Base-by-base conservation (phyloP, 2,329 filamentous ascomycete genomes). In the Raffaelea deltoideospora region DNA sequence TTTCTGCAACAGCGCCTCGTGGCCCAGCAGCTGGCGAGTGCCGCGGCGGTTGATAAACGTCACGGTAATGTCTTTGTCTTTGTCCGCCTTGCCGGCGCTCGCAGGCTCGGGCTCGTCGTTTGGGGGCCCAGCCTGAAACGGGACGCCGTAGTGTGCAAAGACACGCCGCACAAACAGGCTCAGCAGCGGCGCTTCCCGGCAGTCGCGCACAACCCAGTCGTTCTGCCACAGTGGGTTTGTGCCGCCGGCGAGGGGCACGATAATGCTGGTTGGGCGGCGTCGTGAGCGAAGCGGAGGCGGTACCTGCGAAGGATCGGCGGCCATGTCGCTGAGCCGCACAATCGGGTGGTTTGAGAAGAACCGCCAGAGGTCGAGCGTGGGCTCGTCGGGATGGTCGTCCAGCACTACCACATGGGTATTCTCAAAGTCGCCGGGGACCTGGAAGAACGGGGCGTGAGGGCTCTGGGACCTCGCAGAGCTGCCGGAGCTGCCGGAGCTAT, bases 171-270 rank as follows among this genome's bases (percentile, higher is more conserved):
- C 47, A 33, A 60, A 59, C 2, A 51, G 50, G n/a, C 39, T 22
- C 13, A 59, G 43, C 9, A 56, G 45, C 13, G 48, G 42, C 1
- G 53, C 51, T 9, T 49, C 39, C 8, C 32, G 15, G 41, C 58
- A 63, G 28, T 48, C 39, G 14, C 48, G 45, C 10, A 49, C 40
- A 5, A 49, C 46, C 52, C 54, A 60, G 41, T 62, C 56, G 15
- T 53, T 56, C 38, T 58, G 51, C 60, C 60, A 64, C 15, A 61
- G 47, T 3, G 60, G 58, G 41, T 59, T 63, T 45, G 52, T 56
- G 22, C 48, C 54, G 31, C 60, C 60, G 5, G 60, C 44, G 3
- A 63, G 45, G 1, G 60, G 59, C 17, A 62, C 41, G 35, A 64
- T 53, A 11, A 62, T 30, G 37, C 55, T 54, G 35, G 45, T 17